Base-by-base conservation (phyloP, 176 grass and related monocot genomes). In the Chrysopogon serrulatus region DNA sequence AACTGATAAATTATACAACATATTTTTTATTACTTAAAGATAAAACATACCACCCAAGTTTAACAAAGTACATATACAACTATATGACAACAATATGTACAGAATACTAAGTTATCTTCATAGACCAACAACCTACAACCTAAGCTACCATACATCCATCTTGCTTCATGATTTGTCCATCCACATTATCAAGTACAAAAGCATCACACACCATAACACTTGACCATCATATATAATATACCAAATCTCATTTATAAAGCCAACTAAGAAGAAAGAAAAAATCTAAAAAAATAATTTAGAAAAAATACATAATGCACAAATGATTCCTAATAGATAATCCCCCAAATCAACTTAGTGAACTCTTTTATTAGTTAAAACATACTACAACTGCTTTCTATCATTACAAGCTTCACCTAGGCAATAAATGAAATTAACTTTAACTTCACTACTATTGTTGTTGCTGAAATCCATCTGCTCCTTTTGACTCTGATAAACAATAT, bases 371-470 rank as follows among this genome's bases (percentile, higher is more conserved):
- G 66, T 6, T 57, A 15, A 34, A 43, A 54, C 5, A 15, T 14
- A 54, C 27, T 31, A 32, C 0, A 62, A 10, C 6, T 65, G 1
- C 6, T 32, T 19, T 10, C 19, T 61, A 60, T 24, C 32, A 54
- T 81, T 62, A 56, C 30, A 75, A 74, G n/a, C 12, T 67, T 26
- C n/a, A 57, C 10, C 79, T 76, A 69, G 67, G 21, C 21, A 59
- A 59, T n/a, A 77, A 65, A 49, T 16, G 6, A 9, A 67, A 14
- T 2, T 76, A 12, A 43, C 14, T 63, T 63, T 23, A 19, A 36
- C 11, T 74, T 34, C 5, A 75, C 23, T 75, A 18, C 26, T 80
- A 79, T 42, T 67, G 45, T 48, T 79, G 42, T 48, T 83, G 74
- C 16, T 2, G 10, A 5, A n/a, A 23, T 41, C 47, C 2, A 13